These are phyloP conservation scores for Globisporangium nagaii DNA, from an alignment of 352 stramenopile species.

Conservation along the genomic window DNA sequence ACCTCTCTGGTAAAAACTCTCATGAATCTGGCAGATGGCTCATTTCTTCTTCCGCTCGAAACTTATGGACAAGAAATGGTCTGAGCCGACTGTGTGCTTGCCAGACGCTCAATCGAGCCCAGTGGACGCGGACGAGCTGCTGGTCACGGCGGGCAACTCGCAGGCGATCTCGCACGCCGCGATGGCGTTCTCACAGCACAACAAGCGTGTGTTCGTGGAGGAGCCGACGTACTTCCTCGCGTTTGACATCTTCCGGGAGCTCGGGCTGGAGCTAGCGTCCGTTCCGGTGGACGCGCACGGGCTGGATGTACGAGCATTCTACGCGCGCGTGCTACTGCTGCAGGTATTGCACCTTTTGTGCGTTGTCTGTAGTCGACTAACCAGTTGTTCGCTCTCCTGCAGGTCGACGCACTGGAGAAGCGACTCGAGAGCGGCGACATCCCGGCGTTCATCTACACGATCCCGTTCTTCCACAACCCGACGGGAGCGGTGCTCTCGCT, in stretches of 20 bases:
- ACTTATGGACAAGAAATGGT: too few species aligned
- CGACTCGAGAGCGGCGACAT: conserved; percentile 48
- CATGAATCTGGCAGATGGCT: too few species aligned
- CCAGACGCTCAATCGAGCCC: conserved; percentile 16
- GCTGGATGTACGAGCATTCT: conserved; percentile 69
- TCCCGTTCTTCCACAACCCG: conserved; percentile 93
- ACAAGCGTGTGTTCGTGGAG: conserved; percentile 88
- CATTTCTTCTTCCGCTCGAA: too few species aligned
- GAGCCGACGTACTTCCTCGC: conserved; percentile 92
- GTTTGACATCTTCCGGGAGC: conserved; percentile 88
- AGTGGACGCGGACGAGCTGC: conserved; percentile 49
- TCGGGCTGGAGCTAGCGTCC: conserved; percentile 72
- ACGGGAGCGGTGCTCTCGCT: conserved; percentile 75
- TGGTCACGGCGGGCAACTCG: conserved; percentile 90
- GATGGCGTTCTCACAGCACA: conserved; percentile 60
- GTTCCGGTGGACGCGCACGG: conserved; percentile 74
- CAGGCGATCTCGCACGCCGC: conserved; percentile 88
- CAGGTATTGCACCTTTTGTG: too few species aligned
- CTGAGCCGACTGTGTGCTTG: too few species aligned
- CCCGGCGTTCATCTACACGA: conserved; percentile 90
- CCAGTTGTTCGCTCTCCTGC: too few species aligned
- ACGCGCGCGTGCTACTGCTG: too few species aligned
- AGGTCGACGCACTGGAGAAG: conserved; percentile 69
- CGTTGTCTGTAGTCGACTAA: too few species aligned
- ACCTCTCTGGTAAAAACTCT: conserved; percentile 56